Evolutionary conservation across 306 rosid genomes (phyloP).

Genomic region (Echinosophora koreensis): DNA sequence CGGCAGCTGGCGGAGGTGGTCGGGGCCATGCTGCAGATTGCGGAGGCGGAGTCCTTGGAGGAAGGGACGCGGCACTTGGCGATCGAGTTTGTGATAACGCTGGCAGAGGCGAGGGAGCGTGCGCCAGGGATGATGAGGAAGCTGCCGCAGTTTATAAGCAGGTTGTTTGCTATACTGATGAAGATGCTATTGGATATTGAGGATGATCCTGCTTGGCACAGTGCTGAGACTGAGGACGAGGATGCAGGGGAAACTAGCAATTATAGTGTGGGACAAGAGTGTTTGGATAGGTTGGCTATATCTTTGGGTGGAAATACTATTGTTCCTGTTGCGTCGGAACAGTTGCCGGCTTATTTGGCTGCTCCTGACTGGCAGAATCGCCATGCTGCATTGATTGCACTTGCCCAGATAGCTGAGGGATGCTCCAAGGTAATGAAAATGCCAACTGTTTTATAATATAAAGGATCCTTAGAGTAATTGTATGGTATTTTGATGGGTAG

Average conservation of each 20-base stretch:
- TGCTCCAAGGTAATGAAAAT: conserved; percentile 76
- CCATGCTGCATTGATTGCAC: conserved; percentile 88
- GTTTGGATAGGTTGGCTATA: conserved; percentile 88
- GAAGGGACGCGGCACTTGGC: conserved; percentile 96
- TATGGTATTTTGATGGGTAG: background rate
- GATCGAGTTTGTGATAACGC: conserved; percentile 90
- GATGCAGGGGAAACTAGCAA: conserved; percentile 91
- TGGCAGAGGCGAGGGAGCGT: conserved; percentile 94
- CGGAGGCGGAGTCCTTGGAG: conserved; percentile 84
- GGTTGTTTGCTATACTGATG: conserved; percentile 88
- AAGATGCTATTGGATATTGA: conserved; percentile 84
- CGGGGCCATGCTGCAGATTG: conserved; percentile 91
- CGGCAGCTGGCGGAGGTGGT: conserved; percentile 90
- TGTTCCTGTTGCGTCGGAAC: conserved; percentile 95
- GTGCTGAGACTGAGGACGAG: conserved; percentile 86
- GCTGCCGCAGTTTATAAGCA: conserved; percentile 90
- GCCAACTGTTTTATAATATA: no score
- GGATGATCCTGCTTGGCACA: conserved; percentile 90
- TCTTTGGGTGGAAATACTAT: conserved; percentile 97
- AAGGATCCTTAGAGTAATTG: no score
- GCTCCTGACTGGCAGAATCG: conserved; percentile 95
- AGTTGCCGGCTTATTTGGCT: conserved; percentile 82
- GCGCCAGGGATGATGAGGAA: conserved; percentile 99
- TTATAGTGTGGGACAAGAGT: conserved; percentile 96
- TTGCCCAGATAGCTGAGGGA: conserved; percentile 97